Percentiles rank a stretch among this genome's conserved stretches.
These are phyloP conservation scores for Zygosaccharomyces rouxii DNA, from an alignment of 805 yeast species.

Conservation along the genomic window DNA sequence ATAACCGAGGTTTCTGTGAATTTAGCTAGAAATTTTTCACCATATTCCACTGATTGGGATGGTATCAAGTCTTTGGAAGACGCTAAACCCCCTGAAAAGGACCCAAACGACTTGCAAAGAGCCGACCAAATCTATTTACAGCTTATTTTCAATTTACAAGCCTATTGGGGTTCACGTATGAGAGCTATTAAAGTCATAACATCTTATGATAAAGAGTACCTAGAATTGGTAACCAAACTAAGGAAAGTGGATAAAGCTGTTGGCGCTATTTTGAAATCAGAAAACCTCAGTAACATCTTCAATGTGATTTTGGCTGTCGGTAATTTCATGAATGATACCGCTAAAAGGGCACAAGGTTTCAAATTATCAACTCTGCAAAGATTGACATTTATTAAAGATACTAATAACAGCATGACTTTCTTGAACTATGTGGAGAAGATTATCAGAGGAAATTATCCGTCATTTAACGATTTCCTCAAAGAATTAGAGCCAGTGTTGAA, in stretches of 20 bases:
- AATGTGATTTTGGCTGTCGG: constrained; percentile 88
- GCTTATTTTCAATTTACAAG: constrained; percentile 74
- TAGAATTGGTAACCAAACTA: constrained; percentile 63
- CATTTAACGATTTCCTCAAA: constrained; percentile 65
- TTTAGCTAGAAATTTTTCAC: constrained; percentile 66
- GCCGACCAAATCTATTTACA: constrained; percentile 84
- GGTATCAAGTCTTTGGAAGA: constrained; percentile 38
- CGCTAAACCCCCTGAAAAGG: constrained; percentile 54
- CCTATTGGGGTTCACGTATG: constrained; percentile 90
- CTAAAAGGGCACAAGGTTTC: constrained; percentile 92
- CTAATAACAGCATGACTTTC: constrained; percentile 79
- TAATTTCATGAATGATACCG: constrained; percentile 91
- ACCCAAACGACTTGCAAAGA: constrained; percentile 72
- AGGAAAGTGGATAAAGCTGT: constrained; percentile 70
- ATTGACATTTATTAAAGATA: constrained; percentile 85
- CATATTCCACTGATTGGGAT: constrained; percentile 74
- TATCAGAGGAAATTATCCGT: constrained; percentile 80
- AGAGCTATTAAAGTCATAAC: constrained; percentile 70
- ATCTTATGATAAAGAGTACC: constrained; percentile 73
- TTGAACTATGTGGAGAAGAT: constrained; percentile 88
- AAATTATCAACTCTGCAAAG: constrained; percentile 85
- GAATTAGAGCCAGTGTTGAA: constrained; percentile 56
- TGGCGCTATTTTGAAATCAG: constrained; percentile 58
- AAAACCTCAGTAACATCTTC: constrained; percentile 64
- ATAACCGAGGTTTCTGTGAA: constrained; percentile 71